phyloP scores from a whole-genome alignment of 805 yeast genomes.

The Starmerella vitae region DNA sequence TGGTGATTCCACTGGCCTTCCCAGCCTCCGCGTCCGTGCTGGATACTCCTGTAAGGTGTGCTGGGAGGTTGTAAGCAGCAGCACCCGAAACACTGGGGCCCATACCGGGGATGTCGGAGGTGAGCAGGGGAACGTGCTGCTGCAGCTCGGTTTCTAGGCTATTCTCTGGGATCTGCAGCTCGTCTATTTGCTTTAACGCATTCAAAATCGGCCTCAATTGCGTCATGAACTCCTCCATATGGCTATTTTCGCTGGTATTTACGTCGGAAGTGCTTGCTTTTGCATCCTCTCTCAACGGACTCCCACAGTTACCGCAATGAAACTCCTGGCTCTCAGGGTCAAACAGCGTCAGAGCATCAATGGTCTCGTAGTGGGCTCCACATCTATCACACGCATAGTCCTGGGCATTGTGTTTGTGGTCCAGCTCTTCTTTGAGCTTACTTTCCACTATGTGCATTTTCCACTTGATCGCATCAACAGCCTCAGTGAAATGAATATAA shows the following conservation, averaged over 20 bases:
- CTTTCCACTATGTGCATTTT: constrained; percentile 79
- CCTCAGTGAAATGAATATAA: constrained; percentile 79
- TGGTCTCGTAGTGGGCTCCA: constrained; percentile 61
- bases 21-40: constrained; percentile 2
- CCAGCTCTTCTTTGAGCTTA: constrained; percentile 63
- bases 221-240: constrained; percentile 69
- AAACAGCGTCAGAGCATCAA: constrained; percentile 74
- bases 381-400: constrained; percentile 88
- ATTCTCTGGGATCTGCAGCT: constrained; percentile 68
- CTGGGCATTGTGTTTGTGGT: constrained; percentile 77
- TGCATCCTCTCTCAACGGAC: constrained; percentile 45
- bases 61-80: constrained; percentile 14
- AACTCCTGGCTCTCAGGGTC: constrained; percentile 72
- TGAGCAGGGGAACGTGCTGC: constrained; percentile 51
- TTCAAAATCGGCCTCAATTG: constrained; percentile 81
- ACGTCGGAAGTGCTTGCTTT: constrained; percentile 51
- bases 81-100: constrained; percentile 12
- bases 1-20: constrained; percentile 15
- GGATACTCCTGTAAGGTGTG: constrained; percentile 6
- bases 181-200: constrained; percentile 69
- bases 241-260: constrained; percentile 49
- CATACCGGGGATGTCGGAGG: constrained; percentile 8
- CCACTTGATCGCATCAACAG: constrained; percentile 94
- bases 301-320: constrained; percentile 73
- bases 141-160: constrained; percentile 76